Conservation (phyloP, 1,284 basidiomycete genomes). For the Schizophyllum commune region DNA sequence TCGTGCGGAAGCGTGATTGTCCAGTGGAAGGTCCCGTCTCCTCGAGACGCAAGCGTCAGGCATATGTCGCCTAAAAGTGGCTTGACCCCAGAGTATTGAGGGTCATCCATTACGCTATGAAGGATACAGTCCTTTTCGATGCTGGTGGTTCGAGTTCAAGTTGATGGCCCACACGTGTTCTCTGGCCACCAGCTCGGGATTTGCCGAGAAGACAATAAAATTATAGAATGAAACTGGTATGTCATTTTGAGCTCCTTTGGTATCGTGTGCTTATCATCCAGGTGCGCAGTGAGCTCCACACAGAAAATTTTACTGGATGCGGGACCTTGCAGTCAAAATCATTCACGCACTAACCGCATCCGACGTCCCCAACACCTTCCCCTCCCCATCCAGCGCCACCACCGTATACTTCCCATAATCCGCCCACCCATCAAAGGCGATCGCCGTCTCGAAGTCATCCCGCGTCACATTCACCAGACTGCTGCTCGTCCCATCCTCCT, state of each 20-base stretch:
- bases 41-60: background rate
- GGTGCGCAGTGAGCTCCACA: background rate
- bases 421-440: background rate
- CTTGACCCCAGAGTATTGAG: background rate
- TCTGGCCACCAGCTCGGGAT: too few species aligned
- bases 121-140: background rate
- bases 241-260: too few species aligned
- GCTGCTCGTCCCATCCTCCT: background rate
- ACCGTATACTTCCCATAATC: background rate
- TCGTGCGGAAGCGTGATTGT: background rate
- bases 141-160: background rate
- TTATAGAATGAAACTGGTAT: background rate
- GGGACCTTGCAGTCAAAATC: background rate
- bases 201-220: background rate
- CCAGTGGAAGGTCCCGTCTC: background rate
- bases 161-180: background rate
- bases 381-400: constrained; percentile 2
- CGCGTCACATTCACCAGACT: background rate
- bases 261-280: too few species aligned
- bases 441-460: constrained; percentile 6
- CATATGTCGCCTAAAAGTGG: background rate
- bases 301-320: background rate
- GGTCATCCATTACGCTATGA: background rate
- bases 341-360: background rate
- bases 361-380: constrained; percentile 1